Evolutionary conservation across 2,329 filamentous ascomycete genomes (phyloP), one percentile per base, ranked within the genome.

Genomic region (Botrytis porri): DNA sequence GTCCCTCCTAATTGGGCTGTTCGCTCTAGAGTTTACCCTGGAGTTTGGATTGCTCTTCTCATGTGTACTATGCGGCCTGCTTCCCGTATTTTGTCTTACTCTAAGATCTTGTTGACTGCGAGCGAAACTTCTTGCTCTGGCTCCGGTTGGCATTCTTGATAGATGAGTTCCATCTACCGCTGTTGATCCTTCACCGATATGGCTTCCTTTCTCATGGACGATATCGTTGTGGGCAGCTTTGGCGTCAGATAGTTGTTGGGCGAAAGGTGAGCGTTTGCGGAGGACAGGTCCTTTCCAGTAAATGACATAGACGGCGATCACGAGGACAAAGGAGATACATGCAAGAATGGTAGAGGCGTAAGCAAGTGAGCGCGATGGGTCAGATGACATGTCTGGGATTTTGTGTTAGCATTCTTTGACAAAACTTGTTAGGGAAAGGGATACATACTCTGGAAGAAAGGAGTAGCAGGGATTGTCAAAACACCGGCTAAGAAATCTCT

Each of bases 401-500:
- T 20, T 45, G 25, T 54, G n/a, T 67, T 67, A 60, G 45, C 32
- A 35, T 16, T 39, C 6, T 29, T 39, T 4, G 4, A 22, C 4
- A 22, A 8, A 20, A 25, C 60, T 48, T 3, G 8, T 18, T n/a
- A 14, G 25, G 7, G 39, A 10, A 66, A 16, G n/a, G 10, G 61
- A 74, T 76, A 77, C 78, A 76, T 77, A 80, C 78, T 88, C 65
- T 82, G 78, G 81, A 89, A 90, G 81, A 90, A 89, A 0, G 91
- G 91, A 0, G 87, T 87, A 0, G 91, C 88, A 22, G 90, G 90
- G 67, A 93, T 84, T 0, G 91, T 92, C 1, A 93, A 86, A 14
- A 93, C 85, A 81, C 92, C 92, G 2, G 92, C 92, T 0, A 94
- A 83, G 81, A 93, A 90, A 79, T 94, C 92, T 76, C 92, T 86